A percentile compares a stretch with the other conserved stretches of the same genome.
Conservation (phyloP, 2,329 filamentous ascomycete species). For the Elsinoe arachidis region DNA sequence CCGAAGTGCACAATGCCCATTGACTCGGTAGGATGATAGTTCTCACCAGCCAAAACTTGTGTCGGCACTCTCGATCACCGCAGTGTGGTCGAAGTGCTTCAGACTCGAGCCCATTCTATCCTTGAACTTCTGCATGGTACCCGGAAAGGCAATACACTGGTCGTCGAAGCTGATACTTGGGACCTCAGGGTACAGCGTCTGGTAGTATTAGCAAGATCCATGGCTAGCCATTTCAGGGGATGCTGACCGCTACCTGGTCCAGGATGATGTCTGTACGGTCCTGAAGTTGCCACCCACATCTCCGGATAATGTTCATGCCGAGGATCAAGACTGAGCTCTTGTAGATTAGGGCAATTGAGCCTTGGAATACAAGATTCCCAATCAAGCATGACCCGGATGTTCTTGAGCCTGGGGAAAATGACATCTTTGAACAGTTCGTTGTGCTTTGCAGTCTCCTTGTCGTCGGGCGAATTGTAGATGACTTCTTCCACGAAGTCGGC, state of each 20-base stretch:
- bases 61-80: conserved; percentile 5
- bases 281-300: neutral
- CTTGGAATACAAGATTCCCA: neutral
- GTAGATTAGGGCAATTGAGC: neutral
- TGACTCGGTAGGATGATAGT: neutral
- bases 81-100: neutral
- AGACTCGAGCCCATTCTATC: neutral
- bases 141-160: neutral
- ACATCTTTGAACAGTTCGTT: neutral
- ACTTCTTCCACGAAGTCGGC: neutral
- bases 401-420: neutral
- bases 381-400: neutral
- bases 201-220: neutral
- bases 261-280: neutral
- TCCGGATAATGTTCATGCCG: neutral
- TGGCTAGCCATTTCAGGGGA: no score
- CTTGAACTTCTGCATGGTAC: neutral
- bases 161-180: neutral
- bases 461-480: neutral
- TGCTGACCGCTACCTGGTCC: neutral
- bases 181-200: neutral
- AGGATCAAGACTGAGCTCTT: neutral
- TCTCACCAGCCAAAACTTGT: neutral
- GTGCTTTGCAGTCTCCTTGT: neutral
- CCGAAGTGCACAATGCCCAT: neutral